Evolutionary conservation across 345 rosid genomes (phyloP).

Genomic region (Salix arbutifolia): DNA sequence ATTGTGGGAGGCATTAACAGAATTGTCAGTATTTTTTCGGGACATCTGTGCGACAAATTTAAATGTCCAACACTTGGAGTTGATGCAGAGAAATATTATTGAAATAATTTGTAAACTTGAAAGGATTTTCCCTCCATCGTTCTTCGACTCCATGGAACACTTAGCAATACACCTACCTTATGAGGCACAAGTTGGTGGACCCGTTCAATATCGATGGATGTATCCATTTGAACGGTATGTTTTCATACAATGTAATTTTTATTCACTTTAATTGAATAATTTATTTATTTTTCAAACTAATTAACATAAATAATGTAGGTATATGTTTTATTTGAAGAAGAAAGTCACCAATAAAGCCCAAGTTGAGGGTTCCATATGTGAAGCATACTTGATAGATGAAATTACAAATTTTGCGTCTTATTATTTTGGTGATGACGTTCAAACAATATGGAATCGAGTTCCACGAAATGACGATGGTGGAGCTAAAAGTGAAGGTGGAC

Average conservation of each 20-base stretch:
- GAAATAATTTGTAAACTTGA: neutral
- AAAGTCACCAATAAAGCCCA: too few species aligned
- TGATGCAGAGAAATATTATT: neutral
- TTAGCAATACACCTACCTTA: neutral
- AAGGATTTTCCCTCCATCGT: neutral
- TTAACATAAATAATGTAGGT: too few species aligned
- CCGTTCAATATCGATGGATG: conserved; percentile 12
- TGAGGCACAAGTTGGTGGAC: neutral
- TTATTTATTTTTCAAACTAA: too few species aligned
- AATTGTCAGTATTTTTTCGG: neutral
- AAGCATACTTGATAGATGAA: too few species aligned
- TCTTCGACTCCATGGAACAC: neutral
- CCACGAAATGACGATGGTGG: too few species aligned
- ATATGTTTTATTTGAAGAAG: too few species aligned
- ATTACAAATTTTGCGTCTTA: too few species aligned
- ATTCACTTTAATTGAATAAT: neutral
- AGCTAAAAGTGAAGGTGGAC: too few species aligned
- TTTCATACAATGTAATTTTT: neutral
- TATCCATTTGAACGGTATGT: conserved; percentile 11
- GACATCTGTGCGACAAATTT: neutral
- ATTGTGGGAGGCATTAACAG: neutral
- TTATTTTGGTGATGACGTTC: too few species aligned
- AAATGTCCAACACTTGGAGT: neutral
- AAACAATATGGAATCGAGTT: too few species aligned
- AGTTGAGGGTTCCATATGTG: too few species aligned